These are phyloP conservation scores for Diaporthe destruens DNA, from an alignment of 2,329 filamentous ascomycete genomes.

Conservation along the genomic window DNA sequence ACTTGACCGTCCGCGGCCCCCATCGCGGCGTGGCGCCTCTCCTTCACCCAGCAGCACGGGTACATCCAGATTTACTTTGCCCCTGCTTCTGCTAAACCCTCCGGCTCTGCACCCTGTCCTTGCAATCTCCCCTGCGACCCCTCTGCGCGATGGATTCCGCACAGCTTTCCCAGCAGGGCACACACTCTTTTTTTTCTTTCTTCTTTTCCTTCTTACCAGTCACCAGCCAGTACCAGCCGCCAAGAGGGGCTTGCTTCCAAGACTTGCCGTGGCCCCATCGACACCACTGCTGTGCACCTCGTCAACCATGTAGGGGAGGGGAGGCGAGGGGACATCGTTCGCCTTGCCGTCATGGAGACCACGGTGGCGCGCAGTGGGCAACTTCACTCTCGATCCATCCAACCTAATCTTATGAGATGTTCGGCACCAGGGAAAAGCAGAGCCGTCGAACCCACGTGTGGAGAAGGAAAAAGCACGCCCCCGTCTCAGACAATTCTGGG, in stretches of 20 bases:
- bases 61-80: constrained; percentile 21
- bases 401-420: constrained; percentile 25
- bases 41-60: constrained; percentile 25
- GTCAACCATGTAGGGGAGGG: constrained; percentile 13
- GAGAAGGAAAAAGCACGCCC: not conserved
- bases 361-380: constrained; percentile 25
- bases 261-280: constrained; percentile 21
- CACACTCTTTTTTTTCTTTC: not conserved
- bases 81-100: constrained; percentile 16
- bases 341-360: constrained; percentile 25
- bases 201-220: not conserved
- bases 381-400: constrained; percentile 23
- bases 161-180: constrained; percentile 33
- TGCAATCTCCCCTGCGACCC: constrained; percentile 30
- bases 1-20: constrained; percentile 31
- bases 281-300: constrained; percentile 3
- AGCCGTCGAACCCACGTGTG: constrained; percentile 10
- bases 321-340: constrained; percentile 4
- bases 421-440: constrained; percentile 18
- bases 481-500: not conserved
- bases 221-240: constrained; percentile 10
- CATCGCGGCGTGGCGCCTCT: constrained; percentile 30
- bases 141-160: constrained; percentile 32
- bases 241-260: constrained; percentile 29
- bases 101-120: constrained; percentile 29